A percentile compares a stretch with the other conserved stretches of the same genome.
Conservation (phyloP, 1,139 yeast species). For the Pichia norvegensis region DNA sequence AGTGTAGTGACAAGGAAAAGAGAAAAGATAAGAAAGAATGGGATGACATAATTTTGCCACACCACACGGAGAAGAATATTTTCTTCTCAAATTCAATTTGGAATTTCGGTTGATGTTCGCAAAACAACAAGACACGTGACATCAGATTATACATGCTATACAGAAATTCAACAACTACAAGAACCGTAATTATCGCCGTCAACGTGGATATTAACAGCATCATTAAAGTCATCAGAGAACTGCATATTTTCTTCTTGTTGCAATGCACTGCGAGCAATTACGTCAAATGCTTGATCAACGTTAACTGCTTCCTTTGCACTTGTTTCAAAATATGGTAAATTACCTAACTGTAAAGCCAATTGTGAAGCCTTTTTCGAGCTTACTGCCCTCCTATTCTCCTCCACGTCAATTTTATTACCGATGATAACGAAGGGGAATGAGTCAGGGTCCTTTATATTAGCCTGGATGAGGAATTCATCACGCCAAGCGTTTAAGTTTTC, state of each 20-base stretch:
- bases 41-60: neutral
- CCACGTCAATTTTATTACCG: constrained; percentile 93
- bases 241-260: constrained; percentile 79
- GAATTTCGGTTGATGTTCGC: too few relatives aligned
- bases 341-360: constrained; percentile 79
- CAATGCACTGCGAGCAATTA: constrained; percentile 88
- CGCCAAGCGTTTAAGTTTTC: constrained; percentile 89
- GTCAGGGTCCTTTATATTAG: constrained; percentile 87
- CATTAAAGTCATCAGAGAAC: constrained; percentile 87
- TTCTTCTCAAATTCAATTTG: too few relatives aligned
- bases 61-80: too few relatives aligned
- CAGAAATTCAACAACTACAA: constrained; percentile 66
- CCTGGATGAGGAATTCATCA: constrained; percentile 90
- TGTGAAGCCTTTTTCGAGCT: constrained; percentile 79
- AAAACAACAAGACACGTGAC: neutral
- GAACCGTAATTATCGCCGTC: constrained; percentile 65
- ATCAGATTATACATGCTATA: too few relatives aligned
- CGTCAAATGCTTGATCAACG: constrained; percentile 93
- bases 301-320: constrained; percentile 92
- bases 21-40: neutral
- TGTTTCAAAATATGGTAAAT: constrained; percentile 88
- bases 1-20: neutral
- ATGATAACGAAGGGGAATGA: constrained; percentile 91
- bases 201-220: constrained; percentile 89
- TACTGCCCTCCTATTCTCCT: constrained; percentile 80